These are phyloP conservation scores for Paracamarosporium sp. DNA, from an alignment of 2,329 filamentous ascomycete species.

Conservation along the genomic window DNA sequence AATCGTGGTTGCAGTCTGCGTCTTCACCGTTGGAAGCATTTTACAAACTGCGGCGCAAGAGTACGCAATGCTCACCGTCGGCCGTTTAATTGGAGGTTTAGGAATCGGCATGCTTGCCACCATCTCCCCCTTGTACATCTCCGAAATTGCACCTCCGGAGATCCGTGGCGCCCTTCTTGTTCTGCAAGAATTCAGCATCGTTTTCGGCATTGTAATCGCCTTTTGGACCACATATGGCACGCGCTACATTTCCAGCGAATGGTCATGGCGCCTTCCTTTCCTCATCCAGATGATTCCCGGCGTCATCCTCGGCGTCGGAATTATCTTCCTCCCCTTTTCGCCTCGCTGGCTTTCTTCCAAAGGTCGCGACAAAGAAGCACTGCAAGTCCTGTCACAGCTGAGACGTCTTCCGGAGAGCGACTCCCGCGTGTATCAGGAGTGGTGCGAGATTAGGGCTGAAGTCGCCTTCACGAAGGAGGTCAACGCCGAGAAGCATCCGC, in stretches of 20 bases:
- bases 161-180: slow-evolving; percentile 59
- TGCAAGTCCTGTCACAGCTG: slow-evolving; percentile 56
- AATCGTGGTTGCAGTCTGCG: slow-evolving; percentile 58
- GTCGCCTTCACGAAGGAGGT: slow-evolving; percentile 59
- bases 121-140: slow-evolving; percentile 61
- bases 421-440: slow-evolving; percentile 59
- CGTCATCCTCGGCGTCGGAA: slow-evolving; percentile 48
- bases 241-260: slow-evolving; percentile 49
- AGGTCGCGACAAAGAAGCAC: slow-evolving; percentile 54
- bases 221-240: slow-evolving; percentile 65
- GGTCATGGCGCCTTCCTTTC: slow-evolving; percentile 57
- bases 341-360: slow-evolving; percentile 60
- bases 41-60: slow-evolving; percentile 59
- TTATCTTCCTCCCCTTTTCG: slow-evolving; percentile 60
- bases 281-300: slow-evolving; percentile 54
- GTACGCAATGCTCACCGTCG: slow-evolving; percentile 60
- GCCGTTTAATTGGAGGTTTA: slow-evolving; percentile 58
- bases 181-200: slow-evolving; percentile 56
- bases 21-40: slow-evolving; percentile 60
- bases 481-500: slow-evolving; percentile 46
- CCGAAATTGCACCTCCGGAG: slow-evolving; percentile 59
- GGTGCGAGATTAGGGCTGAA: slow-evolving; percentile 61
- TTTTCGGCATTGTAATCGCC: slow-evolving; percentile 57
- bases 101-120: slow-evolving; percentile 58
- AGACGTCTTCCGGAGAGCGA: slow-evolving; percentile 59